Conservation (phyloP, 257 asterid species). For the Capsicum pubescens region DNA sequence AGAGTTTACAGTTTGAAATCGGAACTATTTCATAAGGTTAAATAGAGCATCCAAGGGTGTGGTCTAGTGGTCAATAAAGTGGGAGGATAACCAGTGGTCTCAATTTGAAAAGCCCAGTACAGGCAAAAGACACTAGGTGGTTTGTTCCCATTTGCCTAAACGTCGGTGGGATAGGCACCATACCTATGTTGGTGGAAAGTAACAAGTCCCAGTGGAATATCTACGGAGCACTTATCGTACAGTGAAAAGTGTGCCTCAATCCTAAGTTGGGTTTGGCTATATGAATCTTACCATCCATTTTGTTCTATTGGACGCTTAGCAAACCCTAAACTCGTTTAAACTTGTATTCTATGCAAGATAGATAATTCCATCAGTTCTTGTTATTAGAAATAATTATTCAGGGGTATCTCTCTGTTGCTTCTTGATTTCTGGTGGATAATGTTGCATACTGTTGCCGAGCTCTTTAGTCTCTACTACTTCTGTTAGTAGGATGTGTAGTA, state of each 20-base stretch:
- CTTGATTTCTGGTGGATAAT: not conserved
- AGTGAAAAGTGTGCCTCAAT: not conserved
- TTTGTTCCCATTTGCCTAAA: not conserved
- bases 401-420: slow-evolving; percentile 11
- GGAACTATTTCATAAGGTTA: not conserved
- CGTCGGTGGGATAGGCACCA: not conserved
- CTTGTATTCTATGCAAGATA: not conserved
- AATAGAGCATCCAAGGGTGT: no score
- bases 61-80: no score
- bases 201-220: not conserved
- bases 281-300: not conserved
- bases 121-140: not conserved
- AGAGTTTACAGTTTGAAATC: not conserved
- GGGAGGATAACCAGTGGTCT: no score
- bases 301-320: not conserved
- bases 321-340: not conserved
- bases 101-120: no score
- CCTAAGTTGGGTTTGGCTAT: not conserved
- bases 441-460: not conserved
- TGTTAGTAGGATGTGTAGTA: slow-evolving; percentile 14
- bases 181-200: not conserved
- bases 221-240: not conserved
- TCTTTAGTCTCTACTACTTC: slow-evolving; percentile 14
- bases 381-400: no score
- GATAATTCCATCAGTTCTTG: slow-evolving; percentile 15